These are phyloP conservation scores for Coniferiporia sulphurascens DNA, from an alignment of 1,284 basidiomycete genomes.

Conservation along the genomic window DNA sequence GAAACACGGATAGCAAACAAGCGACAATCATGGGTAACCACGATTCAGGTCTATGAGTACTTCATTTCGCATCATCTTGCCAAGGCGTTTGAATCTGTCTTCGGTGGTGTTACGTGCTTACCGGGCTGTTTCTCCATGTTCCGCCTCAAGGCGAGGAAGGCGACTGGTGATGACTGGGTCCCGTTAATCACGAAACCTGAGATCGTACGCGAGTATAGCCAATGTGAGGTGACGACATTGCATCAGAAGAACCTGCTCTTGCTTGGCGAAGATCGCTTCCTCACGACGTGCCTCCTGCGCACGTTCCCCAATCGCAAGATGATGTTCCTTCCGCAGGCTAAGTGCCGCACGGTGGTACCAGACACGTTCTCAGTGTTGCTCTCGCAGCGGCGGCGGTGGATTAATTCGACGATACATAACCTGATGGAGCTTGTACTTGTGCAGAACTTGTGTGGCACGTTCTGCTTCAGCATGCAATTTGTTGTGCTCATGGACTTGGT, in stretches of 20 bases:
- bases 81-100: slow-evolving; percentile 98
- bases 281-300: slow-evolving; percentile 90
- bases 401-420: slow-evolving; percentile 99
- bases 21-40: slow-evolving; percentile 94
- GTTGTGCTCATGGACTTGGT: slow-evolving; percentile 98
- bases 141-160: slow-evolving; percentile 89
- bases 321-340: slow-evolving; percentile 97
- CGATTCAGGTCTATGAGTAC: slow-evolving; percentile 98
- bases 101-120: slow-evolving; percentile 98
- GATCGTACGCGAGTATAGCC: slow-evolving; percentile 96
- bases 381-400: slow-evolving; percentile 98
- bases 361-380: slow-evolving; percentile 92
- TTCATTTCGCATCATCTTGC: slow-evolving; percentile 98
- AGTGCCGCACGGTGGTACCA: slow-evolving; percentile 93
- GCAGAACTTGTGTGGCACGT: slow-evolving; percentile 92
- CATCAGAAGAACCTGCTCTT: slow-evolving; percentile 98
- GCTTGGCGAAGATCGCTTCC: slow-evolving; percentile 97
- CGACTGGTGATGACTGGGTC: slow-evolving; percentile 92
- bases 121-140: slow-evolving; percentile 99
- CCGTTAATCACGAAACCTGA: slow-evolving; percentile 97
- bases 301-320: slow-evolving; percentile 99
- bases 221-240: slow-evolving; percentile 87
- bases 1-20: slow-evolving; percentile 99
- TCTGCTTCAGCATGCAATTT: slow-evolving; percentile 98
- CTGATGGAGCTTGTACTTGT: slow-evolving; percentile 98